Conservation (phyloP, 306 rosid genomes). For the Malus sieversii region DNA sequence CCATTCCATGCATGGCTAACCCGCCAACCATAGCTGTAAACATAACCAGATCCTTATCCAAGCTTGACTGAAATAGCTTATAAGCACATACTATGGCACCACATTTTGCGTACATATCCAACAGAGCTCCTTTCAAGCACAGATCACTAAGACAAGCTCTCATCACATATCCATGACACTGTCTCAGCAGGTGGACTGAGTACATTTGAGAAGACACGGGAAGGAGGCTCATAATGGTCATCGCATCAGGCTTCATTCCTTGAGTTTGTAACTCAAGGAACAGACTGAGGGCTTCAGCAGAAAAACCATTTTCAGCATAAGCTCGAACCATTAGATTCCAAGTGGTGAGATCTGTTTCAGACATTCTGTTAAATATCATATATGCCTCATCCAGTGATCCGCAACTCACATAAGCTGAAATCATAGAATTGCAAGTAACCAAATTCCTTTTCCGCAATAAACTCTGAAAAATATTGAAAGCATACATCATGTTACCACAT, state of each 20-base stretch:
- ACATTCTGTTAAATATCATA: conserved; percentile 43
- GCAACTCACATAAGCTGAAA: conserved; percentile 54
- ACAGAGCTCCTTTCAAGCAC: conserved; percentile 58
- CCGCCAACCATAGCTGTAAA: conserved; percentile 82
- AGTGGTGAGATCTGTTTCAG: conserved; percentile 73
- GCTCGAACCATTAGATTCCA: conserved; percentile 86
- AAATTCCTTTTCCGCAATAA: conserved; percentile 48
- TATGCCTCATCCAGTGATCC: conserved; percentile 55
- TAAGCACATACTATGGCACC: conserved; percentile 51
- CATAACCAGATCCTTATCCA: conserved; percentile 71
- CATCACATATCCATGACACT: conserved; percentile 72
- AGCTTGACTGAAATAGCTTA: conserved; percentile 49
- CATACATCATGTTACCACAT: conserved; percentile 60
- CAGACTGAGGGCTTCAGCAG: conserved; percentile 47
- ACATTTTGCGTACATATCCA: conserved; percentile 82
- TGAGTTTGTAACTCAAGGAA: conserved; percentile 44
- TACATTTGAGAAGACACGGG: conserved; percentile 66
- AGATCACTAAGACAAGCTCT: conserved; percentile 53
- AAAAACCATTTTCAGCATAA: conserved; percentile 66
- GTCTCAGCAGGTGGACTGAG: conserved; percentile 50
- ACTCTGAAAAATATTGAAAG: conserved; percentile 44
- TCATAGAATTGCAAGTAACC: conserved; percentile 65
- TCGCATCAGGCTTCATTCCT: conserved; percentile 72
- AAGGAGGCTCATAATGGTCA: conserved; percentile 80
- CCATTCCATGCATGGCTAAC: conserved; percentile 78